phyloP scores from a whole-genome alignment of 179 eudicot species.

The Beta corolliflora region DNA sequence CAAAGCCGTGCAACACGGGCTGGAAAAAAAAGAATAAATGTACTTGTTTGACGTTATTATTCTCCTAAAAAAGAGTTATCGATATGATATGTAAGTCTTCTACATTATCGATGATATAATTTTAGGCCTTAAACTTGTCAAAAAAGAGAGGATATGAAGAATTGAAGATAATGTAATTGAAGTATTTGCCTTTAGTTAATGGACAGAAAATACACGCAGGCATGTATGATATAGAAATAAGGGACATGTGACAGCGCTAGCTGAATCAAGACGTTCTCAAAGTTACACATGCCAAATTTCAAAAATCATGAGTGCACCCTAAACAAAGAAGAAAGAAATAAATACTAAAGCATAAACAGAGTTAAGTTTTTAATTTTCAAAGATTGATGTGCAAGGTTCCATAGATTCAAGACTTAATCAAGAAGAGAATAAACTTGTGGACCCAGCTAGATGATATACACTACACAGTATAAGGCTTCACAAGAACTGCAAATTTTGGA shows the following conservation, averaged over 20 bases:
- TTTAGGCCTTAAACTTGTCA: too few species aligned
- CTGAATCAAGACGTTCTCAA: neutral
- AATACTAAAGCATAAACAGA: too few species aligned
- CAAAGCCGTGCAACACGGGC: too few species aligned
- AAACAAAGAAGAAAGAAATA: neutral
- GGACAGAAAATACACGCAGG: neutral
- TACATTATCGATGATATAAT: too few species aligned
- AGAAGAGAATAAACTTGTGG: neutral
- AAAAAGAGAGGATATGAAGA: neutral
- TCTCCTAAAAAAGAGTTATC: too few species aligned
- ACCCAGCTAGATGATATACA: neutral
- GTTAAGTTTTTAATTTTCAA: too few species aligned
- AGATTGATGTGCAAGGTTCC: neutral
- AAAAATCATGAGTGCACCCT: neutral
- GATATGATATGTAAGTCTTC: too few species aligned
- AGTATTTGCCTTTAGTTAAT: too few species aligned
- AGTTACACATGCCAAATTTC: too few species aligned
- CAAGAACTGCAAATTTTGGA: neutral
- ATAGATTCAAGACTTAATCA: neutral
- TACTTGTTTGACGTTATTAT: too few species aligned
- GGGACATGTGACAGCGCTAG: neutral
- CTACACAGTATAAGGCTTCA: neutral
- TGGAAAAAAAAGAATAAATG: too few species aligned
- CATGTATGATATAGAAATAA: too few species aligned
- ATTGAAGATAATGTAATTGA: neutral